Conservation (phyloP, 345 rosid genomes). For the Salix viminalis region DNA sequence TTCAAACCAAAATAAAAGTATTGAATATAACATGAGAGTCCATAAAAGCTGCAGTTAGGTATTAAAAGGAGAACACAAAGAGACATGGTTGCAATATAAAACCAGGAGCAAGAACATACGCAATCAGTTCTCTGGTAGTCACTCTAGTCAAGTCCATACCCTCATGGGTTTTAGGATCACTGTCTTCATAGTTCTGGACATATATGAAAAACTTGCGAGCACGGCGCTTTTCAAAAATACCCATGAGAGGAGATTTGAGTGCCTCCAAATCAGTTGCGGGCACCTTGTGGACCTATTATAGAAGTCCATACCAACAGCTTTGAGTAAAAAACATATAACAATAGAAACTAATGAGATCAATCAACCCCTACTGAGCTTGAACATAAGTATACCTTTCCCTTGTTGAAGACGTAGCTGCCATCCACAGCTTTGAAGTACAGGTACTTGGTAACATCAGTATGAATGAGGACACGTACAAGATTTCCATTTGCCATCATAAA, state of each 20-base stretch:
- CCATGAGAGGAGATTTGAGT: constrained; percentile 93
- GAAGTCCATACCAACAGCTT: neutral
- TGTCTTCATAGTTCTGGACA: constrained; percentile 83
- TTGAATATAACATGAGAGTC: neutral
- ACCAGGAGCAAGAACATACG: constrained; percentile 46
- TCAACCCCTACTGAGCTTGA: neutral
- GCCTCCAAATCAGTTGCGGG: constrained; percentile 98
- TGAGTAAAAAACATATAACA: neutral
- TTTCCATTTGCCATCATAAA: constrained; percentile 98
- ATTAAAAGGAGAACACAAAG: neutral
- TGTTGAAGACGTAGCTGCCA: constrained; percentile 85
- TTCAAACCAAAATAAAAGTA: neutral
- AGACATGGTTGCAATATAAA: neutral
- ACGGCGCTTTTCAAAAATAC: constrained; percentile 95
- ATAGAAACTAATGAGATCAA: neutral
- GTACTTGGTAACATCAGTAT: constrained; percentile 90
- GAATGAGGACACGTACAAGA: constrained; percentile 98
- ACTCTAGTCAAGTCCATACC: constrained; percentile 92
- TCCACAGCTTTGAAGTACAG: constrained; percentile 92
- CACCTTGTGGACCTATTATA: constrained; percentile 80
- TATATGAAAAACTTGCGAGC: constrained; percentile 84
- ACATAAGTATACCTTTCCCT: constrained; percentile 72
- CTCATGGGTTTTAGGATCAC: constrained; percentile 79
- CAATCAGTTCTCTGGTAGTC: constrained; percentile 74
- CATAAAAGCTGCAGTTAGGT: neutral